These are phyloP conservation scores for Colletotrichum tofieldiae DNA, from an alignment of 2,329 filamentous ascomycete species.

Conservation along the genomic window DNA sequence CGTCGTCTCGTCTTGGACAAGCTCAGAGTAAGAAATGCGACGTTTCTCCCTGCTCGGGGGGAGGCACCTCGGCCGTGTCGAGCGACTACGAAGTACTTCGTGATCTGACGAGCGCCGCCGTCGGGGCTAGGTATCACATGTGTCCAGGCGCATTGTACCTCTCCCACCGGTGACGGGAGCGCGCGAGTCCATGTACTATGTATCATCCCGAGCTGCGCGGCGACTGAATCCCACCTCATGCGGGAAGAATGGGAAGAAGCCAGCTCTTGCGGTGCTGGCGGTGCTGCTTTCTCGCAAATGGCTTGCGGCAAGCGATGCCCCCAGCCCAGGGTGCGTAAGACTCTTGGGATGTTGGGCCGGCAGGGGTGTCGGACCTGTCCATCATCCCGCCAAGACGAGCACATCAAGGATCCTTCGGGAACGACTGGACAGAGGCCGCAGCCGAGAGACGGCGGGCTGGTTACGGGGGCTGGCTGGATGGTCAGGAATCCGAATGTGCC, in stretches of 20 bases:
- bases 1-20: slow-evolving; percentile 32
- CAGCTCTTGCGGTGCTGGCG: neutral
- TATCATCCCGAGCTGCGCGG: slow-evolving; percentile 18
- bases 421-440: slow-evolving; percentile 23
- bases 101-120: neutral
- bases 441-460: neutral
- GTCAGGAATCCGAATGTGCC: neutral
- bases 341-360: slow-evolving; percentile 12
- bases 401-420: slow-evolving; percentile 21
- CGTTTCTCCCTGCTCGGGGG: neutral
- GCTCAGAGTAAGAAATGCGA: slow-evolving; percentile 13
- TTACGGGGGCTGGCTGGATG: neutral
- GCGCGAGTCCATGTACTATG: neutral
- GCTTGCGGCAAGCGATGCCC: neutral
- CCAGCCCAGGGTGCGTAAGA: neutral
- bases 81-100: neutral
- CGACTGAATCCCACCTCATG: slow-evolving; percentile 20
- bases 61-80: neutral
- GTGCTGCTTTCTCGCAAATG: neutral
- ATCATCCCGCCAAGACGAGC: slow-evolving; percentile 13
- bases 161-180: slow-evolving; percentile 1
- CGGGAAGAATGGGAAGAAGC: slow-evolving; percentile 17
- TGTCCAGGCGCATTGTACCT: neutral
- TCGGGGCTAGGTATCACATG: neutral
- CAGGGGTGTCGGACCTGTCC: slow-evolving; percentile 24